A percentile compares a stretch with the other conserved stretches of the same genome.
Conservation (phyloP, 805 yeast species). For the Millerago galiae region DNA sequence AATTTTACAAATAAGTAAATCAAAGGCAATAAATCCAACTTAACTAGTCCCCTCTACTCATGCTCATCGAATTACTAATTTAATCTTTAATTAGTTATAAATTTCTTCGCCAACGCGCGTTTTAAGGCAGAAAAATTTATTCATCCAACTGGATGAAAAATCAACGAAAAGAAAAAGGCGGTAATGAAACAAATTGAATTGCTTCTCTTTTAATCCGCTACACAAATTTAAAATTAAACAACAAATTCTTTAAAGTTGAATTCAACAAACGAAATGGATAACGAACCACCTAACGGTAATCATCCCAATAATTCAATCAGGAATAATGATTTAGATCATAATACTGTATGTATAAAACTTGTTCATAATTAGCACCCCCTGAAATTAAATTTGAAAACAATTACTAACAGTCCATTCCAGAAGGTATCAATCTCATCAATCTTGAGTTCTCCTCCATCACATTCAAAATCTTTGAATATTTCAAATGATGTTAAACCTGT, state of each 20-base stretch:
- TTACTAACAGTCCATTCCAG: not conserved
- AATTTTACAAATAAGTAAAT: too few species aligned
- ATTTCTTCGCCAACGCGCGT: too few species aligned
- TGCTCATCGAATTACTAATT: too few species aligned
- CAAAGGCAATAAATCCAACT: too few species aligned
- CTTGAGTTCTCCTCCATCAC: constrained; percentile 3
- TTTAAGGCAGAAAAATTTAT: not conserved
- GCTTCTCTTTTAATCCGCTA: not conserved
- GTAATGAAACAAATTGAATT: not conserved
- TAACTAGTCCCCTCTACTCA: too few species aligned
- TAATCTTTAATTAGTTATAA: too few species aligned
- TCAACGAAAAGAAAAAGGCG: constrained; percentile 8
- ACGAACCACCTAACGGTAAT: not conserved
- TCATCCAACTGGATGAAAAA: not conserved
- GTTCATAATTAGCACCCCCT: not conserved
- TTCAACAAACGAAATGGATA: not conserved
- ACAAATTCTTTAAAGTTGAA: not conserved
- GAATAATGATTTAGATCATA: not conserved
- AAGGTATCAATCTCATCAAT: constrained; percentile 4
- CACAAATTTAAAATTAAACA: not conserved
- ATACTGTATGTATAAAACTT: not conserved
- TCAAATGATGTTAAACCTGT: not conserved
- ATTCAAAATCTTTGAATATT: not conserved
- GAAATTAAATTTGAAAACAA: not conserved
- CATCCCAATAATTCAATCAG: not conserved